Percentiles rank a stretch among this genome's conserved stretches.
phyloP scores from a whole-genome alignment of 306 rosid genomes.

The Castanea mollissima region DNA sequence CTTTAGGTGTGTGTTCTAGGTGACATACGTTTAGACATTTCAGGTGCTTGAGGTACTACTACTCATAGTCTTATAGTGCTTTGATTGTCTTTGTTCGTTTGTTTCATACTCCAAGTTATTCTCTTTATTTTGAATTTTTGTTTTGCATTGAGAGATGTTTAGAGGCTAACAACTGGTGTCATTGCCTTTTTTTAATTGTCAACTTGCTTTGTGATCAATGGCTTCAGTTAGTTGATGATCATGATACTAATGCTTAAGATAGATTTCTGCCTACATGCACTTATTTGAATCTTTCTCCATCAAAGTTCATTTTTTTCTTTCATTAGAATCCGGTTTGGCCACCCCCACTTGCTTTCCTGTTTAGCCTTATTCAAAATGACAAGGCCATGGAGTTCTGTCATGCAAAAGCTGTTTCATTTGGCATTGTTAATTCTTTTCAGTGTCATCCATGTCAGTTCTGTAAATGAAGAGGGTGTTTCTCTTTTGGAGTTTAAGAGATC shows the following conservation, averaged over 20 bases:
- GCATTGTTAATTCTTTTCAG: conserved; percentile 29
- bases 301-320: neutral
- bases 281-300: neutral
- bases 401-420: conserved; percentile 24
- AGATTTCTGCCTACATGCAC: too few relatives aligned
- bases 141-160: neutral
- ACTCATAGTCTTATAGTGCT: neutral
- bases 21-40: too few relatives aligned
- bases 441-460: conserved; percentile 32
- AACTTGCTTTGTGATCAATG: conserved; percentile 3
- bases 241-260: neutral
- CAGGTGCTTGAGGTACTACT: too few relatives aligned
- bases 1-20: conserved; percentile 13
- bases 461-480: conserved; percentile 47
- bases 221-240: neutral
- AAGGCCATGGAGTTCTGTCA: conserved; percentile 14
- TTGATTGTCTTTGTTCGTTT: neutral
- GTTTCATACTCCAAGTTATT: conserved; percentile 1
- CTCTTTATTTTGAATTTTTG: conserved; percentile 7
- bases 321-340: neutral
- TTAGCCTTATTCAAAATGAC: conserved; percentile 36
- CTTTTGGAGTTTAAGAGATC: conserved; percentile 55
- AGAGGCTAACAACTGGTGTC: too few relatives aligned
- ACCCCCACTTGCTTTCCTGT: conserved; percentile 6
- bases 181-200: neutral